Evolutionary conservation across 257 asterid species (phyloP), one percentile per base, ranked within the genome.

Genomic region (Solanum piurae): DNA sequence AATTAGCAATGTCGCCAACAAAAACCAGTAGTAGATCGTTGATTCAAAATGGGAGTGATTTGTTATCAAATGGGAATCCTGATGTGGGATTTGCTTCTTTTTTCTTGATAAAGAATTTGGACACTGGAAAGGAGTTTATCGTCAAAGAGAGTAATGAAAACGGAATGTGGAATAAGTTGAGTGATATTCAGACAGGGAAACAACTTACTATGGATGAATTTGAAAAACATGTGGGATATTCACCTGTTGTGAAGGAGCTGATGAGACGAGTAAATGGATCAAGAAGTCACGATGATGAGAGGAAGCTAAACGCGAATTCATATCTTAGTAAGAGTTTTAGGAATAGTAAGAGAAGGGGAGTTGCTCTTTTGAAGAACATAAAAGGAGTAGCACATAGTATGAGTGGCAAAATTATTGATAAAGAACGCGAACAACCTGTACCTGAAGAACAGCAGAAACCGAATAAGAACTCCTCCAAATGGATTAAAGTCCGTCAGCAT

Each of bases 191-290:
- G 92, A 96, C 99, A 16, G 98, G 99, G 87, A 93, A 93, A 90
- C 98, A 95, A 49, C 93, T 96, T 6, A 95, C 96, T 4, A 93
- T 94, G 94, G 99, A 96, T 87, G 99, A 96, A 86, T 96, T 96
- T 64, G 99, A 97, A 92, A 95, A 92, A 88, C 89, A 96, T 0
- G 97, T 95, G 0, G 99, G 98, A 34, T 90, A 91, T 73, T 97
- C 99, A 1, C 98, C 98, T 3, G 93, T 93, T 2, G 99, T 95
- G 33, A 96, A 94, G 90, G 98, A 97, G 89, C 68, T 97, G 90
- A 95, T 97, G 98, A 89, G 95, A 2, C 88, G 98, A 46, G 92
- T 91, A 86, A 89, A 90, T 33, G 93, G 77, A 2, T 89, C 86
- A 1, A 88, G 64, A 58, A 69, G 79, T 66, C 46, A 27, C 11